phyloP scores from a whole-genome alignment of 1,284 basidiomycete genomes.

The Tetrapyrgos nigripes region DNA sequence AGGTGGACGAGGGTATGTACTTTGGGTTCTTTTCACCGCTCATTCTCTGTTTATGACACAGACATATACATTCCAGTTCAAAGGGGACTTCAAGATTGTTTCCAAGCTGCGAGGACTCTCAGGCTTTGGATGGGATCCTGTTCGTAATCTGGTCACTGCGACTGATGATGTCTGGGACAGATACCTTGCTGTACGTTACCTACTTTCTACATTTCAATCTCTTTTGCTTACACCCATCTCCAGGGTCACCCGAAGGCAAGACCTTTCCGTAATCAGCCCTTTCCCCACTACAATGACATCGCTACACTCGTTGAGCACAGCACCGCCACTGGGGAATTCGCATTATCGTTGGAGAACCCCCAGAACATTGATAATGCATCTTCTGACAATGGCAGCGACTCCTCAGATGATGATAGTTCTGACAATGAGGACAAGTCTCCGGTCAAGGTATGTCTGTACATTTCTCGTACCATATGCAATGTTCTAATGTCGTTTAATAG shows the following conservation, averaged over 20 bases:
- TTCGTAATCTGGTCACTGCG: slow-evolving; percentile 28
- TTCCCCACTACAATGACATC: slow-evolving; percentile 35
- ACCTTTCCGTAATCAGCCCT: slow-evolving; percentile 31
- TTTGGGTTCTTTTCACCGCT: neutral
- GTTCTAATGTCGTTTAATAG: no score
- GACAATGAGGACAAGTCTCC: no score
- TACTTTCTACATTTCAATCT: slow-evolving; percentile 3
- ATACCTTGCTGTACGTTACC: slow-evolving; percentile 23
- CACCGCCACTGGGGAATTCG: slow-evolving; percentile 31
- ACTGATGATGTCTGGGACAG: slow-evolving; percentile 33
- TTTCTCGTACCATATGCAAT: no score
- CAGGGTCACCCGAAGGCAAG: slow-evolving; percentile 26
- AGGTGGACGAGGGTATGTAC: neutral
- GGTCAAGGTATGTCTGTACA: no score
- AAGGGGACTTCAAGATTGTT: slow-evolving; percentile 31
- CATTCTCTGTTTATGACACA: no score
- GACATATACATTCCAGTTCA: slow-evolving; percentile 32
- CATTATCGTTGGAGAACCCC: slow-evolving; percentile 23
- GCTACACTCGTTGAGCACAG: slow-evolving; percentile 28
- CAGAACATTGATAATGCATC: neutral
- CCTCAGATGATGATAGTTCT: neutral
- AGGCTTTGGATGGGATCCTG: slow-evolving; percentile 43
- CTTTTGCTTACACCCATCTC: neutral
- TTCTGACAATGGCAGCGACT: neutral
- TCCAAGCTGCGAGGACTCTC: slow-evolving; percentile 28